Conservation (phyloP, 805 yeast genomes). For the Scheffersomyces ergatensis region DNA sequence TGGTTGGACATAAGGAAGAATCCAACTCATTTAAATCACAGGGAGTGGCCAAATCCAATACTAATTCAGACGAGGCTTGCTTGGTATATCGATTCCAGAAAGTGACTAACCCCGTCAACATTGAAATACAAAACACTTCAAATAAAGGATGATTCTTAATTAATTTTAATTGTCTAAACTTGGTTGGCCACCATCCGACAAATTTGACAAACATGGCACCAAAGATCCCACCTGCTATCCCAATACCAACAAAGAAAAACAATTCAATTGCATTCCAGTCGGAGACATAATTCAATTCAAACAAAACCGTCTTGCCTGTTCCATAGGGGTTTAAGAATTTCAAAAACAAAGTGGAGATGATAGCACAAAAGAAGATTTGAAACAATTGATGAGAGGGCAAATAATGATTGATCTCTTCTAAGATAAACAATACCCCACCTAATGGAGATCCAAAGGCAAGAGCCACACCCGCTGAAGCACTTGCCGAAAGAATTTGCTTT, state of each 20-base stretch:
- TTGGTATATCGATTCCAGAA: slow-evolving; percentile 50
- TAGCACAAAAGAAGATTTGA: slow-evolving; percentile 55
- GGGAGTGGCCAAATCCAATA: slow-evolving; percentile 49
- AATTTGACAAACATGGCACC: slow-evolving; percentile 52
- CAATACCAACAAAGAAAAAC: slow-evolving; percentile 43
- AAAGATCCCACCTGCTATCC: slow-evolving; percentile 51
- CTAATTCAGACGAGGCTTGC: slow-evolving; percentile 47
- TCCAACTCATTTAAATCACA: slow-evolving; percentile 35
- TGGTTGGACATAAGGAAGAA: slow-evolving; percentile 26
- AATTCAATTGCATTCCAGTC: slow-evolving; percentile 55
- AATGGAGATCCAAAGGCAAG: slow-evolving; percentile 60
- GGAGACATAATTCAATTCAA: slow-evolving; percentile 47
- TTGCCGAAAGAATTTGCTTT: slow-evolving; percentile 53
- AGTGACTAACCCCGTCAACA: slow-evolving; percentile 45
- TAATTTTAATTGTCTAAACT: slow-evolving; percentile 28
- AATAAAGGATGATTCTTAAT: slow-evolving; percentile 37
- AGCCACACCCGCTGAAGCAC: slow-evolving; percentile 60
- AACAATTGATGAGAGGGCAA: slow-evolving; percentile 54
- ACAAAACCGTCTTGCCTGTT: slow-evolving; percentile 56
- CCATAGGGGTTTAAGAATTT: slow-evolving; percentile 57
- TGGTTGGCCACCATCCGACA: slow-evolving; percentile 43
- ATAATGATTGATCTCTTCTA: slow-evolving; percentile 57
- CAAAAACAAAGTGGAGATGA: slow-evolving; percentile 49
- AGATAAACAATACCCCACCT: slow-evolving; percentile 55
- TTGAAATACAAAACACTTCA: slow-evolving; percentile 46